These are phyloP conservation scores for bread wheat (Triticum aestivum) DNA, from an alignment of 176 grass and related monocot species.

Conservation along the genomic window DNA sequence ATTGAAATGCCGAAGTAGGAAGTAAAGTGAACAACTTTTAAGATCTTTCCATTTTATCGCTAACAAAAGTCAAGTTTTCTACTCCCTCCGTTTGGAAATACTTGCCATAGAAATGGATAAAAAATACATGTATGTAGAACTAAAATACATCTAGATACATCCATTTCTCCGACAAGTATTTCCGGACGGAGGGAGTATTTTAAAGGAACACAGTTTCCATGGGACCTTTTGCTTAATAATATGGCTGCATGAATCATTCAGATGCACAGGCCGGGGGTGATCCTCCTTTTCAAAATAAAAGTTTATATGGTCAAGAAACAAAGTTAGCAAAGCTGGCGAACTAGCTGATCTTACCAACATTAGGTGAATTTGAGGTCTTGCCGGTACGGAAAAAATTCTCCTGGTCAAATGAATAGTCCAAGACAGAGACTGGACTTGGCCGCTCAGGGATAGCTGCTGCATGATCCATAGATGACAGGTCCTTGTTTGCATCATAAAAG, in stretches of 20 bases:
- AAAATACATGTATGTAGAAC: too few species aligned
- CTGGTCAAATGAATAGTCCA: slow-evolving; percentile 63
- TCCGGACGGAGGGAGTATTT: neutral
- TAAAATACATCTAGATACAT: too few species aligned
- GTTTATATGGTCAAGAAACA: slow-evolving; percentile 22
- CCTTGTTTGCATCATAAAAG: slow-evolving; percentile 59
- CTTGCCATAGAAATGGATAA: too few species aligned
- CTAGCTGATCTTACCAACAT: slow-evolving; percentile 39
- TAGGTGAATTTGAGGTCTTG: slow-evolving; percentile 39
- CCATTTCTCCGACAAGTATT: too few species aligned
- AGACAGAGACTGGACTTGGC: slow-evolving; percentile 76
- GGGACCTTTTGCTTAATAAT: too few species aligned
- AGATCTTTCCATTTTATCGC: slow-evolving; percentile 4
- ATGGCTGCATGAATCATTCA: too few species aligned
- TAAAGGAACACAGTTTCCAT: neutral
- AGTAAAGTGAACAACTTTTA: neutral
- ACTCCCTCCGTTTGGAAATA: too few species aligned
- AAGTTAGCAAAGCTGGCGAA: slow-evolving; percentile 1
- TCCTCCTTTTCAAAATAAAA: too few species aligned
- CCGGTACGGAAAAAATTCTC: slow-evolving; percentile 43
- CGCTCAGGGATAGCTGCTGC: slow-evolving; percentile 47
- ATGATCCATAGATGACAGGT: slow-evolving; percentile 40
- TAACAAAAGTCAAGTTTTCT: neutral
- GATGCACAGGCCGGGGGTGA: too few species aligned
- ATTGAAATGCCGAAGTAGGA: neutral